Evolutionary conservation across 805 yeast genomes (phyloP), one percentile per base, ranked within the genome.

Genomic region (Kuraishia ogatae): DNA sequence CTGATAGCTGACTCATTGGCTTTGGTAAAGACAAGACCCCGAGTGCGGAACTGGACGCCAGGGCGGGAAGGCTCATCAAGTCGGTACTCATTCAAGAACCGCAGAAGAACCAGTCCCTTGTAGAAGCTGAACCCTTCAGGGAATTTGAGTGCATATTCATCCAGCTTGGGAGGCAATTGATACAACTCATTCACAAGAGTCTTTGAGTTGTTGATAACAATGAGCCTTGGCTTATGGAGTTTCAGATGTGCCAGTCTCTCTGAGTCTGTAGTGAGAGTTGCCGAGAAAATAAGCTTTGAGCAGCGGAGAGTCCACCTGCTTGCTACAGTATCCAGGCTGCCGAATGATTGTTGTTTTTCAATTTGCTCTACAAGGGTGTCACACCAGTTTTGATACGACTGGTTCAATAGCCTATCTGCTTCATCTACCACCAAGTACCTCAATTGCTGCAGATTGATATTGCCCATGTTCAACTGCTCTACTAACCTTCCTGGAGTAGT

Each of bases 361-460:
- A 76, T 62, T 51, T 67, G 69, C 23, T 67, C 62, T 57, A 83
- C 73, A 35, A 85, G 75, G 50, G 73, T 76, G 65, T 77, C 75
- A 71, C 88, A 79, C 99, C 99, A 94, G 66, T 91, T 90, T 70
- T 94, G 97, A 69, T 90, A 94, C 15, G 88, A 82, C 67, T 94
- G 97, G 64, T 89, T 90, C 60, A 94, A 73, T 56, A 88, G 70
- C 58, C 90, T 73, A 69, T 88, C 96, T 8, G 93, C 96, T 68
- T 88, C 96, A 70, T 88, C 96, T 53, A 88, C 78, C 11, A 88
- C 82, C 62, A 88, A 72, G 65, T 77, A 87, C 59, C 81, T 75
- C 56, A 92, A 73, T 53, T 77, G 73, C 23, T 71, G 67, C 57
- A 91, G 68, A 56, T 69, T 72, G 19, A 87, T 66, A n/a, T 72